Conservation (phyloP, 2,329 filamentous ascomycete species). For the Aspergillus sp. region DNA sequence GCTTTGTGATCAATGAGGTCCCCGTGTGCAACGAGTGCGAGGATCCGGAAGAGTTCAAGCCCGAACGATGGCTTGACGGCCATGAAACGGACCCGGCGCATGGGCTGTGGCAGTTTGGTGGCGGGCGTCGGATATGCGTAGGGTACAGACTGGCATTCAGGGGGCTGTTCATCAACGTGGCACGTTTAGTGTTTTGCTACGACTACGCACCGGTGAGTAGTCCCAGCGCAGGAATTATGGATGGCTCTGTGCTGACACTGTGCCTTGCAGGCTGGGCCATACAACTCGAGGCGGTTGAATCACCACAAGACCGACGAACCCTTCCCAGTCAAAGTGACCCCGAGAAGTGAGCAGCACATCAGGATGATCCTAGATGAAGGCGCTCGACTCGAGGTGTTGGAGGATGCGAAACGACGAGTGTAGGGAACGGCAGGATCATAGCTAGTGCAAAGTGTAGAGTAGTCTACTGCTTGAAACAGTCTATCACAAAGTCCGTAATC, state of each 20-base stretch:
- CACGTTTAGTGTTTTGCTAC: conserved; percentile 36
- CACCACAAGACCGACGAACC: conserved; percentile 32
- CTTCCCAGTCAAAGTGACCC: conserved; percentile 31
- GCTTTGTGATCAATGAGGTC: conserved; percentile 39
- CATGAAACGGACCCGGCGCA: conserved; percentile 33
- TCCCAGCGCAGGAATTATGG: neutral
- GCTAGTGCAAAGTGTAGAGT: neutral
- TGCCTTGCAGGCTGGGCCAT: conserved; percentile 23
- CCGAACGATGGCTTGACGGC: conserved; percentile 45
- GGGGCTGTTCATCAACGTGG: conserved; percentile 37
- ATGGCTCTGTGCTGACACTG: neutral
- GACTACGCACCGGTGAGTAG: conserved; percentile 24
- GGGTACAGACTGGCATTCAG: conserved; percentile 38
- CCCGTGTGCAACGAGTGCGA: conserved; percentile 37
- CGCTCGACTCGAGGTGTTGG: neutral
- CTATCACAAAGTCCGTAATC: conserved; percentile 1
- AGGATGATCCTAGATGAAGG: conserved; percentile 7
- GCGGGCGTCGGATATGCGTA: conserved; percentile 41
- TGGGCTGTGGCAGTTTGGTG: conserved; percentile 42
- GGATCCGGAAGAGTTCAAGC: conserved; percentile 36
- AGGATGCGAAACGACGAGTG: neutral
- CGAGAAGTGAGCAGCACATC: conserved; percentile 12
- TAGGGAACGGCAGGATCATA: neutral
- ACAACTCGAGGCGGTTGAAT: conserved; percentile 25
- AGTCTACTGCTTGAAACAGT: neutral